Conservation (phyloP, 129 eudicot species). For the Artemisia argyi region DNA sequence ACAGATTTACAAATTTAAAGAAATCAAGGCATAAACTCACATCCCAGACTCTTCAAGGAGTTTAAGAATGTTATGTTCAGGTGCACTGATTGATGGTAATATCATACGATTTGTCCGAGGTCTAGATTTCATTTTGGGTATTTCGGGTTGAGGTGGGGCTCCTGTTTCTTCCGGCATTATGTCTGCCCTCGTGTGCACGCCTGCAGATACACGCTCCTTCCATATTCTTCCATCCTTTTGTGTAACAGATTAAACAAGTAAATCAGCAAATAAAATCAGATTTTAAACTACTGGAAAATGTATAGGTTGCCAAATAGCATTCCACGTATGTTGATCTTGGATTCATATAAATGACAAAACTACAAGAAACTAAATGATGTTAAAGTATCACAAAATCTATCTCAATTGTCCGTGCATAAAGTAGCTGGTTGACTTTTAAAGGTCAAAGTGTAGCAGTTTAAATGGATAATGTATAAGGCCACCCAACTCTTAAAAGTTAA, state of each 20-base stretch:
- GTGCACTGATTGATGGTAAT: conserved; percentile 82
- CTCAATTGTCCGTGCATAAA: neutral
- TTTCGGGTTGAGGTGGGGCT: conserved; percentile 41
- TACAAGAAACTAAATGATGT: neutral
- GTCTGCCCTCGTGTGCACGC: conserved; percentile 44
- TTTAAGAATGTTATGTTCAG: conserved; percentile 78
- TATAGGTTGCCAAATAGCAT: no score
- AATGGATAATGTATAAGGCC: no score
- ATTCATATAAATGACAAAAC: neutral
- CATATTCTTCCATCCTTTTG: conserved; percentile 91
- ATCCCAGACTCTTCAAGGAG: conserved; percentile 82
- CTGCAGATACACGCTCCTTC: conserved; percentile 93
- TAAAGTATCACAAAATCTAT: neutral
- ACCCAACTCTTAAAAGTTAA: neutral
- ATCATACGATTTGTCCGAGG: conserved; percentile 57
- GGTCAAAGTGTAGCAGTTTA: neutral
- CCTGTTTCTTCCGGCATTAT: conserved; percentile 45
- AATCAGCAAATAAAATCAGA: neutral
- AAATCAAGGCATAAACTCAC: conserved; percentile 18
- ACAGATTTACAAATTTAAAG: no score
- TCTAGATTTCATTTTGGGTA: conserved; percentile 40
- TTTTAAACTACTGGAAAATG: neutral
- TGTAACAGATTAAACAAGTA: conserved; percentile 6
- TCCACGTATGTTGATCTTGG: no score
- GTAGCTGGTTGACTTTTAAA: neutral